Conservation (phyloP, 1,284 basidiomycete species). For the Sporisorium sorghi region DNA sequence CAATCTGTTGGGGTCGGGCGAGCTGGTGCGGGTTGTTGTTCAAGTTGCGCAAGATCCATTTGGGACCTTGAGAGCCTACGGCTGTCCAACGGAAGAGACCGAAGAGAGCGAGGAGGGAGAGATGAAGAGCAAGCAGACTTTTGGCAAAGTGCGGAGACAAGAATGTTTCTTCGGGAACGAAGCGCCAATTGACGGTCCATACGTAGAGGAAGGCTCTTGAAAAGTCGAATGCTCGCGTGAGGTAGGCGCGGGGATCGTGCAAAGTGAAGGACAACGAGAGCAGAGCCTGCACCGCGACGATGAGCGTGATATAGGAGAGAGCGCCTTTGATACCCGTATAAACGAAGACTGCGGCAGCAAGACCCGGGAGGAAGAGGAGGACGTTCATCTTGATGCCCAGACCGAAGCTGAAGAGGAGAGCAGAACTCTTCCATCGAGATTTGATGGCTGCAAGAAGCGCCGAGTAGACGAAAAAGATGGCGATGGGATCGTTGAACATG, state of each 20-base stretch:
- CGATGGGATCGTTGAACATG: constrained; percentile 95
- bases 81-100: constrained; percentile 77
- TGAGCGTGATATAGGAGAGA: constrained; percentile 15
- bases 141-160: constrained; percentile 76
- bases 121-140: constrained; percentile 78
- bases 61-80: constrained; percentile 77
- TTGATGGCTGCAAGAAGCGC: constrained; percentile 72
- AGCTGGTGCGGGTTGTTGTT: constrained; percentile 4
- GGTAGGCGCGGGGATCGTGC: constrained; percentile 77
- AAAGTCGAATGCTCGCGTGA: constrained; percentile 85
- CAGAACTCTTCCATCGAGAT: constrained; percentile 76
- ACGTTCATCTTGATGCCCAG: constrained; percentile 96
- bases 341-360: constrained; percentile 77
- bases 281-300: constrained; percentile 72
- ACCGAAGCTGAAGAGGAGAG: constrained; percentile 80
- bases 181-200: constrained; percentile 99
- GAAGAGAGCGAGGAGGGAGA: constrained; percentile 76
- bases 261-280: constrained; percentile 81
- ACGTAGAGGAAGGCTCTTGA: constrained; percentile 89
- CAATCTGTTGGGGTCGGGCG: background rate
- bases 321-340: constrained; percentile 73
- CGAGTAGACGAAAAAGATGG: constrained; percentile 74
- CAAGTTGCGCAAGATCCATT: constrained; percentile 66
- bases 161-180: constrained; percentile 82
- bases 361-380: constrained; percentile 85